phyloP scores from a whole-genome alignment of 257 asterid genomes.

The Avicennia marina region DNA sequence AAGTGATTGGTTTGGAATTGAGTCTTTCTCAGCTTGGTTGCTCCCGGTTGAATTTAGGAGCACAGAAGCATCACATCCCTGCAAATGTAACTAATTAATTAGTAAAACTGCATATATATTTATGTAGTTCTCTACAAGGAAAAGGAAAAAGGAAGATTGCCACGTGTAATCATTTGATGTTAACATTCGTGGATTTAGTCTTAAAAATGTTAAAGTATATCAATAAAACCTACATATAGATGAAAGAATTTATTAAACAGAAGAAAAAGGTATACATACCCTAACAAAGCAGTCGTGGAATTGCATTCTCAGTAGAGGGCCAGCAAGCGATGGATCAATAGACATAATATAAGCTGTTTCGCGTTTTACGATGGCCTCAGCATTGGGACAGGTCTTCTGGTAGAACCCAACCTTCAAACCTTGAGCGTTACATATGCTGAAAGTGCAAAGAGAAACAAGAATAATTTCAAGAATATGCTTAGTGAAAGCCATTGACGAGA shows the following conservation, averaged over 20 bases:
- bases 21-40: slow-evolving; percentile 43
- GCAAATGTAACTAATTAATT: neutral
- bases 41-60: slow-evolving; percentile 38
- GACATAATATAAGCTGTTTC: slow-evolving; percentile 30
- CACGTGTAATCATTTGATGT: no score
- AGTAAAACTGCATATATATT: no score
- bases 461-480: slow-evolving; percentile 18
- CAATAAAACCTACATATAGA: no score
- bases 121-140: no score
- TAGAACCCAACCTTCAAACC: slow-evolving; percentile 29
- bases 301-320: slow-evolving; percentile 57
- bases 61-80: slow-evolving; percentile 80
- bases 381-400: slow-evolving; percentile 36
- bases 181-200: no score
- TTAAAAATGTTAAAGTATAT: no score
- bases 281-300: slow-evolving; percentile 76
- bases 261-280: no score
- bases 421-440: slow-evolving; percentile 29
- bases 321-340: slow-evolving; percentile 48
- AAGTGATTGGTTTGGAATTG: slow-evolving; percentile 44
- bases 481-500: slow-evolving; percentile 25
- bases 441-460: slow-evolving; percentile 21
- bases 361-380: slow-evolving; percentile 41
- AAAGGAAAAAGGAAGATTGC: no score
- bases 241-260: no score